Evolutionary conservation across 2,329 filamentous ascomycete genomes (phyloP).

Genomic region (Aurifilum marmelostoma): DNA sequence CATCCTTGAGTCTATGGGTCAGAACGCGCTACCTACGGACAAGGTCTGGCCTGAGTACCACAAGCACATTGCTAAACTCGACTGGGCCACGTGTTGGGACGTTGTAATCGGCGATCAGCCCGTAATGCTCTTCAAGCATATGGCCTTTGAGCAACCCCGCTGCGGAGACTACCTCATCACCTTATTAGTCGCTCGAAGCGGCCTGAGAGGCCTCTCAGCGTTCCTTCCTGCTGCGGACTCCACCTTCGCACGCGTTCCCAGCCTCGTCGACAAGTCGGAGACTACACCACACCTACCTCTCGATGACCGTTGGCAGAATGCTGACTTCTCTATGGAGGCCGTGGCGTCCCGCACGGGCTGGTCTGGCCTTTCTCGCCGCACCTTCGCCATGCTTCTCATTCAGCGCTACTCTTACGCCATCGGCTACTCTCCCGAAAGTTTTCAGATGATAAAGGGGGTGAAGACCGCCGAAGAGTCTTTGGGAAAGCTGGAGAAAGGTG

Average conservation of each 20-base stretch:
- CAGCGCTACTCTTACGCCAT: slow-evolving; percentile 13
- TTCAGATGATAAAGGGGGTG: slow-evolving; percentile 3
- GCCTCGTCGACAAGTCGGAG: neutral
- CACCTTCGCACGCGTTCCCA: slow-evolving; percentile 5
- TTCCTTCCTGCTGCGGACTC: slow-evolving; percentile 3
- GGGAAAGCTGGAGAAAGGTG: slow-evolving; percentile 6
- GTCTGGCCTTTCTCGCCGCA: slow-evolving; percentile 7
- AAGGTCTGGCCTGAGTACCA: slow-evolving; percentile 11
- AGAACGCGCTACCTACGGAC: neutral
- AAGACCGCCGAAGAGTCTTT: neutral
- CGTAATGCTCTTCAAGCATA: slow-evolving; percentile 8
- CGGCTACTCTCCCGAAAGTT: slow-evolving; percentile 11
- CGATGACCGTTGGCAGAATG: slow-evolving; percentile 9
- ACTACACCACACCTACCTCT: slow-evolving; percentile 12
- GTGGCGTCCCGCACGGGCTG: slow-evolving; percentile 9
- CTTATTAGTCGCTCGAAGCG: slow-evolving; percentile 7
- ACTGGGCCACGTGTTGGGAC: slow-evolving; percentile 6
- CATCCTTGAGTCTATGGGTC: neutral
- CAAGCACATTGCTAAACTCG: neutral
- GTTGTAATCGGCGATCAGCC: slow-evolving; percentile 1
- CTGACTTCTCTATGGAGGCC: slow-evolving; percentile 6
- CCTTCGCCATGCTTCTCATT: slow-evolving; percentile 10
- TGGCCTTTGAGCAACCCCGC: slow-evolving; percentile 8
- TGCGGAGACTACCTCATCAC: slow-evolving; percentile 14
- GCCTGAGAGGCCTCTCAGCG: slow-evolving; percentile 10